Percentiles rank a stretch among this genome's conserved stretches.
Evolutionary conservation across 306 rosid species (phyloP).

Genomic region (Lupinus albus): DNA sequence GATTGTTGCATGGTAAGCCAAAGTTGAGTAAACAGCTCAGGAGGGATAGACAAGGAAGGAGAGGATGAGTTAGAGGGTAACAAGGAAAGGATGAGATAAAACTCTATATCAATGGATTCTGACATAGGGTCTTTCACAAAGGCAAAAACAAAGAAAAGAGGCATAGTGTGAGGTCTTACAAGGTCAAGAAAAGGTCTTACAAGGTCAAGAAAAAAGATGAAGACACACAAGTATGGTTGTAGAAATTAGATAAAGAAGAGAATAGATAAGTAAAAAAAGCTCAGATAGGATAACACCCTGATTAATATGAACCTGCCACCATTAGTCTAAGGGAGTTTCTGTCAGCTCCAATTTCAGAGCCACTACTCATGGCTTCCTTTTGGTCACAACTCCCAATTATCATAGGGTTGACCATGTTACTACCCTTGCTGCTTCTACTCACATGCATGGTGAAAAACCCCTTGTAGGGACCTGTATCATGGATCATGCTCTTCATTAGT

Average conservation of each 20-base stretch:
- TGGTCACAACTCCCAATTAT: conserved; percentile 42
- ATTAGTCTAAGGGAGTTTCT: conserved; percentile 15
- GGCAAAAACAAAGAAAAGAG: conserved; percentile 30
- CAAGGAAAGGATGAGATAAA: conserved; percentile 35
- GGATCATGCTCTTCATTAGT: conserved; percentile 41
- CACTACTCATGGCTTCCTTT: conserved; percentile 42
- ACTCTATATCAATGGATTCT: conserved; percentile 43
- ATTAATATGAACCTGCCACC: conserved; percentile 33
- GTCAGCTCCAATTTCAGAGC: conserved; percentile 45
- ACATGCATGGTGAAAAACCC: conserved; percentile 44
- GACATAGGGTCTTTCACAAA: conserved; percentile 35
- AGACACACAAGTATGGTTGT: neutral
- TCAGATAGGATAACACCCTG: conserved; percentile 91
- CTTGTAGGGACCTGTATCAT: conserved; percentile 50
- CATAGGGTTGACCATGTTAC: conserved; percentile 42
- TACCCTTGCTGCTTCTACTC: conserved; percentile 23
- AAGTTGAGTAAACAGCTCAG: conserved; percentile 70
- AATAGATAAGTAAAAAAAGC: conserved; percentile 52
- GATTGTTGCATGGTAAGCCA: conserved; percentile 34
- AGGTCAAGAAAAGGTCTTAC: conserved; percentile 99
- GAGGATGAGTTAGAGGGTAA: conserved; percentile 68
- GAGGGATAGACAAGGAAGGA: conserved; percentile 99
- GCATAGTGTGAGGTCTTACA: conserved; percentile 68
- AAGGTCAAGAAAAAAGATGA: conserved; percentile 83
- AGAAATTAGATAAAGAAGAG: conserved; percentile 26